Conservation (phyloP, 306 rosid genomes). For the Mucuna pruriens region DNA sequence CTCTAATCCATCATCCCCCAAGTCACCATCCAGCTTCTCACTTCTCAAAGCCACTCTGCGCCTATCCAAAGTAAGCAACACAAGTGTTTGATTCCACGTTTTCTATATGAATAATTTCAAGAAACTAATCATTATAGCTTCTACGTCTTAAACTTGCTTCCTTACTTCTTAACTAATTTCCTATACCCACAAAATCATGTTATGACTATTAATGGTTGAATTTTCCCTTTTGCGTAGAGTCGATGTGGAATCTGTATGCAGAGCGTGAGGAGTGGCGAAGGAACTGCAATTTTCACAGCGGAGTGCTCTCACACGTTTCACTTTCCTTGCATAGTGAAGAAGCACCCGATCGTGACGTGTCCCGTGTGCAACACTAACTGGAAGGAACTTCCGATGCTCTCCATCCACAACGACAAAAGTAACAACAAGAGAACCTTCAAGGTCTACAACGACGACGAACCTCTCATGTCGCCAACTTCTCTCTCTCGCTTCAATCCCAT, state of each 20-base stretch:
- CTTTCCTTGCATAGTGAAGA: conserved; percentile 84
- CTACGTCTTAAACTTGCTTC: not conserved
- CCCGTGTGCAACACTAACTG: conserved; percentile 81
- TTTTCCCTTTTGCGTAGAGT: conserved; percentile 55
- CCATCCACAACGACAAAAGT: conserved; percentile 41
- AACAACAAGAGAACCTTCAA: conserved; percentile 51
- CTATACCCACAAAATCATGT: not conserved
- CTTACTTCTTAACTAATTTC: not conserved
- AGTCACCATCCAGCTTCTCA: conserved; percentile 85
- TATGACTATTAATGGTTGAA: not conserved
- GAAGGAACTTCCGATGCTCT: conserved; percentile 81
- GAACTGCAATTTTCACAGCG: conserved; percentile 95
- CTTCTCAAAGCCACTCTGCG: conserved; percentile 74
- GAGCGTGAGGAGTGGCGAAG: conserved; percentile 84
- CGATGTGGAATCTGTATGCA: conserved; percentile 90
- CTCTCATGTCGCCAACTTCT: conserved; percentile 71
- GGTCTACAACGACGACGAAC: conserved; percentile 90
- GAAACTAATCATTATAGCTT: too few species aligned
- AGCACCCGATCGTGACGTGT: conserved; percentile 59
- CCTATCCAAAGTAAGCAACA: conserved; percentile 60
- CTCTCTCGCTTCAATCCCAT: conserved; percentile 81
- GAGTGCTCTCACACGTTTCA: conserved; percentile 96
- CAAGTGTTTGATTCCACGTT: not conserved
- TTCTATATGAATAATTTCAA: too few species aligned
- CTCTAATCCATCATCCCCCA: conserved; percentile 79